Base-by-base conservation (phyloP, 805 yeast species). In the Wickerhamiella australiensis region DNA sequence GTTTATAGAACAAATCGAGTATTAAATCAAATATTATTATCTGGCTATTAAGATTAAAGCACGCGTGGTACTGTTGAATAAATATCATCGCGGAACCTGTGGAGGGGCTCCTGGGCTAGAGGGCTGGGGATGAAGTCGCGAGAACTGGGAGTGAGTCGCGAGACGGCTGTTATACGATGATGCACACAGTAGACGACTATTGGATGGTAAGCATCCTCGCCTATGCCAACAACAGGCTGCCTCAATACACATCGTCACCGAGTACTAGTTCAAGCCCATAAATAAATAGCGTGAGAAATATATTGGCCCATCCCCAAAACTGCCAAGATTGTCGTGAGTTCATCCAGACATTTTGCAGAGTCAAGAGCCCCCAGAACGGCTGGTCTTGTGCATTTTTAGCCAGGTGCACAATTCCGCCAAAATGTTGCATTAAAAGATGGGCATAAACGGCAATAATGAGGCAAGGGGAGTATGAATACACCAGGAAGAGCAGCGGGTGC, bases 271-370 rank as follows among this genome's bases (percentile, higher is more conserved):
- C 98, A 43, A 83, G 70, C 26, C 82, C 79, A 65, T 90, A 90
- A 23, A 92, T 70, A n/a, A 78, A 68, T 50, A 92, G 68, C 9
- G 94, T 83, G 48, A 82, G 74, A 56, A 82, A 79, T 70, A 90
- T 84, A 62, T 90, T 90, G 52, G 85, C 76, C 97, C 97, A 90
- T 59, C 88, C 85, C 97, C 98, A 90, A 62, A 92, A 84, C 59
- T 86, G 87, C 85, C 94, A 83, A n/a, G 95, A 82, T 50, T 54
- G 53, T 17, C 64, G 59, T 9, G 67, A 58, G 48, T 56, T 61
- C 36, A 61, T 80, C 73, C 41, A 75, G 13, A 58, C 54, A 20
- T 50, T 50, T 2, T 53, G 25, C 29, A 50, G 13, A 11, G 53
- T 53, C 26, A 56, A 23, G 5, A 46, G 42, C 15, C 36, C 50